Evolutionary conservation across 1,139 yeast species (phyloP).

Genomic region (Scheffersomyces illinoinensis): DNA sequence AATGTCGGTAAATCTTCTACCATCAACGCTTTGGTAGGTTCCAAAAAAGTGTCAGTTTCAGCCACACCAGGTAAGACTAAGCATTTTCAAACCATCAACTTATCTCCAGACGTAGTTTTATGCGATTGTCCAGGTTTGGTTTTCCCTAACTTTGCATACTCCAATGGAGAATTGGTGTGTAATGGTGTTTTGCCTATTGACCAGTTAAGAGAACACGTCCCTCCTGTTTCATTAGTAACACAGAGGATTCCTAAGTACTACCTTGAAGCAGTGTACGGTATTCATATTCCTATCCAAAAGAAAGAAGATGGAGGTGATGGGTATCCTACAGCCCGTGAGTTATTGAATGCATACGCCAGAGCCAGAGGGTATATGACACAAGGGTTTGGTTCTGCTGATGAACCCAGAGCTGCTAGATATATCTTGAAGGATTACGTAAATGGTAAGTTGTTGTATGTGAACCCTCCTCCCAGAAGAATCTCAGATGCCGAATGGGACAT

Average conservation of each 20-base stretch:
- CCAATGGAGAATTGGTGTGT: conserved; percentile 95
- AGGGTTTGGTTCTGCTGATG: conserved; percentile 96
- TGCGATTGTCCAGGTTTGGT: conserved; percentile 99
- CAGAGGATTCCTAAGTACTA: conserved; percentile 86
- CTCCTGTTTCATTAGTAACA: conserved; percentile 83
- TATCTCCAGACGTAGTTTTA: conserved; percentile 77
- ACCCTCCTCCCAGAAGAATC: conserved; percentile 74
- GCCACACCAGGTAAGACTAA: conserved; percentile 99
- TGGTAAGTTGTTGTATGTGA: conserved; percentile 82
- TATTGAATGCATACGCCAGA: conserved; percentile 89
- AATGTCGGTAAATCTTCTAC: conserved; percentile 97
- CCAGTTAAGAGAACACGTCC: conserved; percentile 91
- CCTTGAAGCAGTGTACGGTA: conserved; percentile 92
- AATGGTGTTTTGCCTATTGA: conserved; percentile 98
- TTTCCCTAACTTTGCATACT: conserved; percentile 95
- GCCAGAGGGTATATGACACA: conserved; percentile 98
- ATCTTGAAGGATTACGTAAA: conserved; percentile 92
- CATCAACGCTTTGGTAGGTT: conserved; percentile 91
- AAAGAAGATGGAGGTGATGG: conserved; percentile 89
- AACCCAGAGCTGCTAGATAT: conserved; percentile 90
- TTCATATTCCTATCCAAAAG: conserved; percentile 74
- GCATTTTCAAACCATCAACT: conserved; percentile 94
- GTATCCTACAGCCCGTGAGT: conserved; percentile 83
- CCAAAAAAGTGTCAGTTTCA: conserved; percentile 95
- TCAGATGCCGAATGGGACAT: conserved; percentile 43